Conservation (phyloP, 257 asterid genomes). For the Jasminum sambac region DNA sequence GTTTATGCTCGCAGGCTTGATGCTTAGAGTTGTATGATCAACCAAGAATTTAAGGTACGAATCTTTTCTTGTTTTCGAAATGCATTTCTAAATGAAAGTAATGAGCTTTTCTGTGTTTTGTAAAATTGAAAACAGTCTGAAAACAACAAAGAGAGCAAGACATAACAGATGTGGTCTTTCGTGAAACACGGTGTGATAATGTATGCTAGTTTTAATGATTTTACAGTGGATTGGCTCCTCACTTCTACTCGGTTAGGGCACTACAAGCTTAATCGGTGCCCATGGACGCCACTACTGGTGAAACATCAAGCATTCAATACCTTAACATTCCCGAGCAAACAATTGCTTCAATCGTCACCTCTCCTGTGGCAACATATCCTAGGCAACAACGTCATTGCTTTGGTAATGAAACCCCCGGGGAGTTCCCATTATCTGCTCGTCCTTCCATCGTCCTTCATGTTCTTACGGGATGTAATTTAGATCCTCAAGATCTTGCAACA, state of each 20-base stretch:
- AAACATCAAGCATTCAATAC: slow-evolving; percentile 71
- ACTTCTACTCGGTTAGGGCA: slow-evolving; percentile 47
- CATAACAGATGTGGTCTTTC: not conserved
- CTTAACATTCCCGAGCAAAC: slow-evolving; percentile 71
- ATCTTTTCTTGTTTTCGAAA: not conserved
- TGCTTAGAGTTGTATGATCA: slow-evolving; percentile 42
- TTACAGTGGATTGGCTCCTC: slow-evolving; percentile 36
- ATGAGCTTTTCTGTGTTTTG: no score
- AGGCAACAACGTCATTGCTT: slow-evolving; percentile 76
- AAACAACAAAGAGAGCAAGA: no score
- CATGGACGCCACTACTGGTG: slow-evolving; percentile 94
- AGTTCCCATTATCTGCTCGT: slow-evolving; percentile 90
- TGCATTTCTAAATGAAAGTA: not conserved
- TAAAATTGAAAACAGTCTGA: not conserved
- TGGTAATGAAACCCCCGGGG: slow-evolving; percentile 84
- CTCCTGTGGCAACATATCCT: slow-evolving; percentile 50
- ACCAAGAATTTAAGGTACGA: slow-evolving; percentile 34
- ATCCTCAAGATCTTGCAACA: slow-evolving; percentile 90
- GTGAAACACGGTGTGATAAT: slow-evolving; percentile 23
- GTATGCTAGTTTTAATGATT: slow-evolving; percentile 16
- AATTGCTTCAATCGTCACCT: slow-evolving; percentile 45
- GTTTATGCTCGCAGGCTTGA: slow-evolving; percentile 51
- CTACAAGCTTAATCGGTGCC: slow-evolving; percentile 72
- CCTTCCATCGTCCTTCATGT: slow-evolving; percentile 95
- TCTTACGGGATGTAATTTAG: slow-evolving; percentile 80